phyloP scores from a whole-genome alignment of 2,329 filamentous ascomycete species.

The Phialemonium atrogriseum region DNA sequence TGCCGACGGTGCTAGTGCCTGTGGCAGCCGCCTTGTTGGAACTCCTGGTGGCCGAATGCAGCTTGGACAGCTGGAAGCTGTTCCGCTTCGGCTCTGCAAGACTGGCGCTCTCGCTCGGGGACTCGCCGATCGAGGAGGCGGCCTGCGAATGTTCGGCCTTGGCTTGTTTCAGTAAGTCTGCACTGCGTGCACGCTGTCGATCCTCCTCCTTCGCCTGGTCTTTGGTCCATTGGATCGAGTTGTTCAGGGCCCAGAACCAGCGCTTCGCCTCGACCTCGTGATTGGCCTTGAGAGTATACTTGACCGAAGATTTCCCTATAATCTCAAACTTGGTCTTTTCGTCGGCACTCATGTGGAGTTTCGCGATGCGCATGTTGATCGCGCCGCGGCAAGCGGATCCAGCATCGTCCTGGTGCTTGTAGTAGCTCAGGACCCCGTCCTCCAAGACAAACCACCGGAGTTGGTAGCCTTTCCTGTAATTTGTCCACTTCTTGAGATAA shows the following conservation, averaged over 20 bases:
- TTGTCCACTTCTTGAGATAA: conserved; percentile 99
- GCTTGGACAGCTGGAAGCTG: conserved; percentile 36
- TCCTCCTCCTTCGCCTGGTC: conserved; percentile 92
- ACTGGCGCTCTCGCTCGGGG: conserved; percentile 45
- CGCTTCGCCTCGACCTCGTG: conserved; percentile 97
- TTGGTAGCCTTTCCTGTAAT: conserved; percentile 96
- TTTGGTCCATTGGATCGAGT: conserved; percentile 97
- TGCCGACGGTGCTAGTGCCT: conserved; percentile 37
- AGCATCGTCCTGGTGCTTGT: conserved; percentile 97
- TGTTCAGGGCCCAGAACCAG: conserved; percentile 99
- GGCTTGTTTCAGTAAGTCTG: conserved; percentile 68
- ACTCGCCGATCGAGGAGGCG: conserved; percentile 35
- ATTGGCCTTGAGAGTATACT: conserved; percentile 95
- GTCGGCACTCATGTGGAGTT: conserved; percentile 89
- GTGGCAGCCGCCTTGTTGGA: conserved; percentile 27
- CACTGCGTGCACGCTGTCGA: conserved; percentile 63
- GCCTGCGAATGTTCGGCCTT: conserved; percentile 60
- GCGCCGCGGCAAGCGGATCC: conserved; percentile 93
- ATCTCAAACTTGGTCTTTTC: conserved; percentile 99
- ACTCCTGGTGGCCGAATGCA: conserved; percentile 26
- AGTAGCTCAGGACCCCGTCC: conserved; percentile 95
- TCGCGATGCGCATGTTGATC: conserved; percentile 97
- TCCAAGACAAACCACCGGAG: conserved; percentile 96
- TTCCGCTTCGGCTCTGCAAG: conserved; percentile 34
- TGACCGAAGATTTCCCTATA: conserved; percentile 94